Conservation (phyloP, 1,284 basidiomycete genomes). For the Ganoderma lucidum region DNA sequence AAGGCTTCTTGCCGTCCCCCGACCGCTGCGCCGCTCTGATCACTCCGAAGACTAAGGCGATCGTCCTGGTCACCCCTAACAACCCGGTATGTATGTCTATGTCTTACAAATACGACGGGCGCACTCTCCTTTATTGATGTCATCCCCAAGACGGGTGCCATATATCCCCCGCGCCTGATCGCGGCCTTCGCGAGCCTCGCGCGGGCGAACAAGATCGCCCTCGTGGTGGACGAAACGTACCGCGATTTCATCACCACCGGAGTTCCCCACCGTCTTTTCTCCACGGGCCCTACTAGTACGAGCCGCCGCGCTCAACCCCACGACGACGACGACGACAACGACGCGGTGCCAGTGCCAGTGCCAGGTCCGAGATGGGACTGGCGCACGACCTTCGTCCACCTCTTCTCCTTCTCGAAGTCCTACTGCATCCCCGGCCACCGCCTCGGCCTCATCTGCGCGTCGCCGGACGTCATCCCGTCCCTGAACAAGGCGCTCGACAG, state of each 20-base stretch:
- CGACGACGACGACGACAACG: too few species aligned
- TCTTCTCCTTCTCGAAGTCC: conserved; percentile 86
- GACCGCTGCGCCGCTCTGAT: conserved; percentile 59
- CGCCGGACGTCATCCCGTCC: conserved; percentile 60
- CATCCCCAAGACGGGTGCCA: conserved; percentile 73
- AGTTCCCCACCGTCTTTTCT: conserved; percentile 66
- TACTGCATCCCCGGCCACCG: conserved; percentile 90
- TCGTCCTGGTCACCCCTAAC: conserved; percentile 80
- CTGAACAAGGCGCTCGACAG: conserved; percentile 71
- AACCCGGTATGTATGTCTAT: conserved; percentile 64
- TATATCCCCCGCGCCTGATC: conserved; percentile 71
- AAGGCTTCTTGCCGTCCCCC: conserved; percentile 68
- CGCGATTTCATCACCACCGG: conserved; percentile 77
- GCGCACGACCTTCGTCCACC: conserved; percentile 71
- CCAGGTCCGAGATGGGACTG: conserved; percentile 51
- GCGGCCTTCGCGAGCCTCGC: conserved; percentile 72
- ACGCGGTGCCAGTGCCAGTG: conserved; percentile 3
- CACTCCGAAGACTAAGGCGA: conserved; percentile 68
- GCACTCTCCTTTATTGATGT: background rate
- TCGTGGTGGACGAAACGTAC: conserved; percentile 93
- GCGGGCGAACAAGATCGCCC: conserved; percentile 61
- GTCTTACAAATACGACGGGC: conserved; percentile 39
- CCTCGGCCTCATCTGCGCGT: conserved; percentile 79
- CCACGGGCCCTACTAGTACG: conserved; percentile 2
- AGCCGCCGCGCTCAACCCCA: background rate